These are phyloP conservation scores for Russula sp. DNA, from an alignment of 768 basidiomycete genomes.

Conservation along the genomic window DNA sequence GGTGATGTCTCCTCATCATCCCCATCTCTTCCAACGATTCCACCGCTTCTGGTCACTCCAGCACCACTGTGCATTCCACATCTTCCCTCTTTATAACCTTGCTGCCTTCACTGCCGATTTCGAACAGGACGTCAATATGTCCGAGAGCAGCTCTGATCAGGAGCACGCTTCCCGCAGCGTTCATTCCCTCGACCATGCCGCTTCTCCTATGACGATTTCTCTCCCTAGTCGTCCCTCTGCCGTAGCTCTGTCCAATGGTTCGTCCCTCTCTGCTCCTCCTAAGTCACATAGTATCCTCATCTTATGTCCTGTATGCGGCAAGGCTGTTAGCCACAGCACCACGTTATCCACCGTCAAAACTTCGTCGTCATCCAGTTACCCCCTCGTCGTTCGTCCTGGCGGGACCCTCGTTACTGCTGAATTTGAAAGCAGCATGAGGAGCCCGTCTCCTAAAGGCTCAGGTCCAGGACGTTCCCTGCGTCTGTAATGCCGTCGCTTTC, in stretches of 20 bases:
- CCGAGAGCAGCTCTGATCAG: slow-evolving; percentile 8
- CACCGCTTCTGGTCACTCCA: slow-evolving; percentile 10
- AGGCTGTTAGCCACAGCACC: slow-evolving; percentile 15
- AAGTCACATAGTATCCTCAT: slow-evolving; percentile 17
- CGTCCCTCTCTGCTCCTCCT: slow-evolving; percentile 19
- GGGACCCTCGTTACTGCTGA: slow-evolving; percentile 43
- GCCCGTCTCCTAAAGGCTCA: slow-evolving; percentile 67
- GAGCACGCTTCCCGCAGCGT: background rate
- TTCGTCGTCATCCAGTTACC: slow-evolving; percentile 11
- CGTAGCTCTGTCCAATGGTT: slow-evolving; percentile 1
- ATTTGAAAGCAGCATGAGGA: slow-evolving; percentile 57
- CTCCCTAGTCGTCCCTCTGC: slow-evolving; percentile 11
- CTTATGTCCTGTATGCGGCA: slow-evolving; percentile 21
- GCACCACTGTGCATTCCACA: slow-evolving; percentile 13
- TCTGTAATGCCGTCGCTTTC: slow-evolving; percentile 46
- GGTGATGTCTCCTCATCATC: slow-evolving; percentile 2
- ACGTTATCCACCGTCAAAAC: slow-evolving; percentile 4
- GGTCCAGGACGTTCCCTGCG: slow-evolving; percentile 55
- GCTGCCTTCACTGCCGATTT: slow-evolving; percentile 1
- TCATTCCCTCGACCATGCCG: slow-evolving; percentile 9
- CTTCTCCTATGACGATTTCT: slow-evolving; percentile 23
- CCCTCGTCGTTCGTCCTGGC: slow-evolving; percentile 38
- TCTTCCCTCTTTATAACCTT: slow-evolving; percentile 16
- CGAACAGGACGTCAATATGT: slow-evolving; percentile 20
- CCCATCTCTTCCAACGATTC: slow-evolving; percentile 1